These are phyloP conservation scores for Acanthamoeba lenticulata DNA, from an alignment of 208 protist species.

Conservation along the genomic window DNA sequence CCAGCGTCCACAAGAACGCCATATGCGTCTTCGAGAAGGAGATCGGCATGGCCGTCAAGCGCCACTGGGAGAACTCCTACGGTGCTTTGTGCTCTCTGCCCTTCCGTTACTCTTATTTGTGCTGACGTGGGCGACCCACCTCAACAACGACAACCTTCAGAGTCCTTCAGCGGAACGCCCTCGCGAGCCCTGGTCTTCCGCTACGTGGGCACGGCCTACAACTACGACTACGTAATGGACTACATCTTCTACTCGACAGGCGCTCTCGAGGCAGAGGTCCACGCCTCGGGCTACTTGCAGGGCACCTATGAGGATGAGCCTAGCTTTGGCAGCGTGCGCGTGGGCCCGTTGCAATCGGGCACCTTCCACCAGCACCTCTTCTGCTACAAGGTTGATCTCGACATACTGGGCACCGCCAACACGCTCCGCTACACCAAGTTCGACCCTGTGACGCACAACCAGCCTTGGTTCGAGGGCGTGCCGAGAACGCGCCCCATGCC, in stretches of 20 bases:
- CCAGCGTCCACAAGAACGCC: neutral
- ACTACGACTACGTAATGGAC: neutral
- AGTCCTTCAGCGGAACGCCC: neutral
- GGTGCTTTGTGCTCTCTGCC: too few species aligned
- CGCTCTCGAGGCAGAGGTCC: neutral
- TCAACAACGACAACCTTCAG: neutral
- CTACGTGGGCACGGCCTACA: neutral
- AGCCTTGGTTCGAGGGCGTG: neutral
- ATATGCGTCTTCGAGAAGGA: conserved; percentile 38
- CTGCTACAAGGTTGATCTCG: conserved; percentile 37
- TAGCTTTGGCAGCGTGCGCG: too few species aligned
- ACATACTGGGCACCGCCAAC: conserved; percentile 1
- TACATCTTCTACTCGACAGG: neutral
- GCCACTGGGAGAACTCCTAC: neutral
- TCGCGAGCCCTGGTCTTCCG: neutral
- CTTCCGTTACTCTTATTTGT: neutral
- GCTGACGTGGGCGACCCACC: too few species aligned
- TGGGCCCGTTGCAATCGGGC: neutral
- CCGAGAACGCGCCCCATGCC: neutral
- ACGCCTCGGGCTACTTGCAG: neutral
- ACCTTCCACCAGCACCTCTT: neutral
- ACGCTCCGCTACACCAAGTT: neutral
- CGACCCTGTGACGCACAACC: neutral
- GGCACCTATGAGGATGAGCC: neutral
- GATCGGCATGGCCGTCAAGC: neutral